Conservation (phyloP, 257 asterid genomes). For the Solanum appendiculatum region DNA sequence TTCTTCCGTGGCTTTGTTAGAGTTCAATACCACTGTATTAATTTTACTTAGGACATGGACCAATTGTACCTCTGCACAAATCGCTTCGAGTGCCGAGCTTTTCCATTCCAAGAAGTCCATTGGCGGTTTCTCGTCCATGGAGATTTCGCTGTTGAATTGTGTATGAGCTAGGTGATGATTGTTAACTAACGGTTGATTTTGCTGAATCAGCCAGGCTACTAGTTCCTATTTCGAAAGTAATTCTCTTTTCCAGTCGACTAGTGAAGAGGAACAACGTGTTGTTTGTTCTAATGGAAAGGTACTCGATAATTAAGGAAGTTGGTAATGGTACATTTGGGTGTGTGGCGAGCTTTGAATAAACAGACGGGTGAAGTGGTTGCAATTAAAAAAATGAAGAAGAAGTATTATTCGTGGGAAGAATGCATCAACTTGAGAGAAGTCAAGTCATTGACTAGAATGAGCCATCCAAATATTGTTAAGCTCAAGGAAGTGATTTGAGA, state of each 20-base stretch:
- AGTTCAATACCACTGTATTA: constrained; percentile 31
- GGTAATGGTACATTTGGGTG: constrained; percentile 97
- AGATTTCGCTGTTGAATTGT: too few relatives aligned
- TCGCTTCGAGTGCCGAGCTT: too few relatives aligned
- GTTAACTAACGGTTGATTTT: too few relatives aligned
- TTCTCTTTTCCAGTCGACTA: constrained; percentile 14
- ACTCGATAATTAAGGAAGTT: constrained; percentile 79
- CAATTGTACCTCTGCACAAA: constrained; percentile 65
- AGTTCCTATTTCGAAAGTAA: constrained; percentile 13
- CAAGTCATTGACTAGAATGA: constrained; percentile 93
- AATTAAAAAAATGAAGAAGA: constrained; percentile 86
- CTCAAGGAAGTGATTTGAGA: constrained; percentile 89
- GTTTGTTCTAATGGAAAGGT: constrained; percentile 64
- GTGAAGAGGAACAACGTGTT: constrained; percentile 7
- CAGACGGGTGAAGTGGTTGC: constrained; percentile 99
- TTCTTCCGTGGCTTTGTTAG: constrained; percentile 5
- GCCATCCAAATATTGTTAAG: constrained; percentile 80
- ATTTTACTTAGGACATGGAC: constrained; percentile 73
- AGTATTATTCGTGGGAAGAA: constrained; percentile 93
- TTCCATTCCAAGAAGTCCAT: too few relatives aligned
- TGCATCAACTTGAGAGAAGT: constrained; percentile 97
- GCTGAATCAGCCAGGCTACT: constrained; percentile 43
- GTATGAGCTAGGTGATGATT: too few relatives aligned
- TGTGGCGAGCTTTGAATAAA: constrained; percentile 87
- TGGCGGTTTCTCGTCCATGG: too few relatives aligned